These are phyloP conservation scores for Glonium stellatum DNA, from an alignment of 495 filamentous ascomycete species.

Conservation along the genomic window DNA sequence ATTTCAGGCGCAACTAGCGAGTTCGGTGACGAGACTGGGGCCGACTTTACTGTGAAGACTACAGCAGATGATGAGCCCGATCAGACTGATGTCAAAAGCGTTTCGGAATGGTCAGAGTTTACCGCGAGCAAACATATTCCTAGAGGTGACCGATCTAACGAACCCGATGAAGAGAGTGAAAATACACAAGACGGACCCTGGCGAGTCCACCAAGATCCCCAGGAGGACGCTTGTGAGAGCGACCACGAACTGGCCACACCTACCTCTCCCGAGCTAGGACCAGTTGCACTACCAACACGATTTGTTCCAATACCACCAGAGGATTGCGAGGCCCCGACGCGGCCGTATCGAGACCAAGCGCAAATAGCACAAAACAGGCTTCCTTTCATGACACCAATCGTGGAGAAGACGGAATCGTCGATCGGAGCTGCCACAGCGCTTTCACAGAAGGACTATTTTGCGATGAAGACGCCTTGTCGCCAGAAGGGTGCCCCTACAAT, in stretches of 20 bases:
- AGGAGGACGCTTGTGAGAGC: conserved; percentile 5
- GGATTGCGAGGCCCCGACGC: conserved; percentile 68
- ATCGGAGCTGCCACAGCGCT: conserved; percentile 54
- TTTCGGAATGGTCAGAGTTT: conserved; percentile 81
- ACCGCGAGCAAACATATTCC: conserved; percentile 66
- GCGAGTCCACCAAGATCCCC: conserved; percentile 9
- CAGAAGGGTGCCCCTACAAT: conserved; percentile 36
- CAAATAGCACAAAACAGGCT: conserved; percentile 77
- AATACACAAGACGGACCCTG: conserved; percentile 13
- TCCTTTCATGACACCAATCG: conserved; percentile 98
- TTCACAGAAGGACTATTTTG: conserved; percentile 50
- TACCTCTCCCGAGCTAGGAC: conserved; percentile 34
- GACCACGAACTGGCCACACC: conserved; percentile 37
- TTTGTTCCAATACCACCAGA: conserved; percentile 71
- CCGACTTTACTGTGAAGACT: conserved; percentile 40
- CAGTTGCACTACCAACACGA: conserved; percentile 39
- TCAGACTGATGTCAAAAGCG: conserved; percentile 49
- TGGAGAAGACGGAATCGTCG: conserved; percentile 86
- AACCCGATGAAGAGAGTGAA: conserved; percentile 24
- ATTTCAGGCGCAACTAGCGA: conserved; percentile 56
- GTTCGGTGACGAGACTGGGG: conserved; percentile 53
- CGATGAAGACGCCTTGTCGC: conserved; percentile 68
- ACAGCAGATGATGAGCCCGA: conserved; percentile 37
- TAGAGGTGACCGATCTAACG: conserved; percentile 34
- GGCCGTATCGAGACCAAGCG: conserved; percentile 67